Base-by-base conservation (phyloP, 176 grass and related monocot species). In the Guadua angustifolia region DNA sequence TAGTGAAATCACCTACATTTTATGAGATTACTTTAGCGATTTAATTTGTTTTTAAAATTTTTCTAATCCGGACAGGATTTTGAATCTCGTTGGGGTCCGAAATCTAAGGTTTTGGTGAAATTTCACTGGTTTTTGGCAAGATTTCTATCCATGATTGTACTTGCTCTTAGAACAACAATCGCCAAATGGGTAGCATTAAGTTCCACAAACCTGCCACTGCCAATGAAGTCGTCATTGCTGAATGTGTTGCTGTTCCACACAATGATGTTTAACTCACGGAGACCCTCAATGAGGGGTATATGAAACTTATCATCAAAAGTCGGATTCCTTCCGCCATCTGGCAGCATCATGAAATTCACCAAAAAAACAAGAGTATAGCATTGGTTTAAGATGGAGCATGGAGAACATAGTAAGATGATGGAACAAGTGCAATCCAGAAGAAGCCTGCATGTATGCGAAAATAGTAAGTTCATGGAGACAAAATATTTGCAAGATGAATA, bases 191-290 rank as follows among this genome's bases (percentile, higher is more conserved):
- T 18, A 1, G 62, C 22, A 61, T 15, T 55, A 29, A 55, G 21
- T 57, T 40, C 57, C 45, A 83, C 85, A 59, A 75, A 98, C 95
- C 89, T 95, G 63, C 92, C 83, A 62, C 47, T 88, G 63, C 95
- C 95, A 6, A 98, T 92, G 83, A 91, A 92, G 38, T 95, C 87
- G 75, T 98, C 95, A 51, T 21, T 21, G 50, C 22, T 95, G 16
- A 98, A 43, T 9, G 92, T 98, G 79, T 95, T 98, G 81, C 95
- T 95, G 66, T 98, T 98, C 89, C 85, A 95, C 24, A 95, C 91
- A 0, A 7, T 0, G 9, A 95, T 25, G 51, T 71, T 88, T 44
- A 98, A 32, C 70, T 98, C 95, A 40, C 91, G 91, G 18, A 98
- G 91, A 0, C 92, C 95, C 82, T 98, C 92, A 77, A 98, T 74